Evolutionary conservation across 164 flowering plant species (phyloP), one percentile per base, ranked within the genome.

Genomic region (Cinnamomum chago): DNA sequence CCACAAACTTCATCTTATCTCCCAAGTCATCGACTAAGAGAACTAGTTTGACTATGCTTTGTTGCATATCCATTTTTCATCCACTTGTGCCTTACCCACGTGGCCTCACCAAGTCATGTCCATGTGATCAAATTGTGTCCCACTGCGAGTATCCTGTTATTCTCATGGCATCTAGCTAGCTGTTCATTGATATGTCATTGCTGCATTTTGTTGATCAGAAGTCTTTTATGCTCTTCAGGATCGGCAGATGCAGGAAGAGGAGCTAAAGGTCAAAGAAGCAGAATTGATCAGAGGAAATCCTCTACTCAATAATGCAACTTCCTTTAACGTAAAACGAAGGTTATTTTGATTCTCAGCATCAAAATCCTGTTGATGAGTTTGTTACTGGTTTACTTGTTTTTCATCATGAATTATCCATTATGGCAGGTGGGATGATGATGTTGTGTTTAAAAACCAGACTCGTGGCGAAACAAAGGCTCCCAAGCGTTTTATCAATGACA

Each of bases 371-470:
- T 55, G 60, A 40, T 40, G 2, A 40, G 47, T 40, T 40, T 40
- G 47, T 9, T 40, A 9, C 47, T 40, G 47, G 47, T 40, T 40
- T 40, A 40, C 47, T 40, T 40, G 47, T 40, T 7, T 1, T 40
- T 40, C 11, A 40, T 40, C 47, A 7, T 40, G 47, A 40, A 7
- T 40, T 40, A 40, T 40, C 47, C 47, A 40, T 40, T 40, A 9
- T 33, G 20, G 64, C 83, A 94, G 97, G 84, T 93, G 98, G 97
- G 97, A 93, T 81, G 99, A 93, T 76, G 99, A 95, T 82, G 99
- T 95, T 74, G 97, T 92, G 47, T 93, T 95, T 79, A 95, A 93
- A 88, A 95, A 95, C 82, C 99, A 95, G 81, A 88, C 97, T 58
- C 93, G 99, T 35, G 98, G 98, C 33, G 99, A 95, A 84, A 75